Evolutionary conservation across 495 filamentous ascomycete genomes (phyloP).

Genomic region (Cercophora sp.): DNA sequence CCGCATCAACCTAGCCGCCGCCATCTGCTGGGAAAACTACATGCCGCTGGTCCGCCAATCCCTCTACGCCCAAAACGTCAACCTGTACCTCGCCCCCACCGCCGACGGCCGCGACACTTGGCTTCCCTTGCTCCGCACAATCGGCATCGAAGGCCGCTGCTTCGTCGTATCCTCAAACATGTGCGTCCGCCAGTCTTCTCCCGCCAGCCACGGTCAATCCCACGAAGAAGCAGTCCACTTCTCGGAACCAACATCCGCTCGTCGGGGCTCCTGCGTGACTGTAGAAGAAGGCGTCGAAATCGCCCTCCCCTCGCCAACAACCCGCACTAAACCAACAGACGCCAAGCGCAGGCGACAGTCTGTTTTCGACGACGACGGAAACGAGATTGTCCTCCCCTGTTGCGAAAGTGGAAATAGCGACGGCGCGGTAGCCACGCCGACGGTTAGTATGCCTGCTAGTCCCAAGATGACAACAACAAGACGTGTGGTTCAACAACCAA

Average conservation of each 20-base stretch:
- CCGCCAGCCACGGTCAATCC: not conserved
- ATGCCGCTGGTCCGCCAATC: conserved; percentile 76
- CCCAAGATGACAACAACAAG: not conserved
- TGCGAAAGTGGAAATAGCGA: conserved; percentile 1
- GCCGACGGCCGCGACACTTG: conserved; percentile 84
- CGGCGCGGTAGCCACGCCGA: not conserved
- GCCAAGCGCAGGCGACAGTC: conserved; percentile 15
- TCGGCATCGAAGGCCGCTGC: conserved; percentile 74
- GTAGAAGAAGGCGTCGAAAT: conserved; percentile 40
- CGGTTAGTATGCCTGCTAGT: not conserved
- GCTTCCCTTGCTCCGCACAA: conserved; percentile 75
- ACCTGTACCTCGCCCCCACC: conserved; percentile 88
- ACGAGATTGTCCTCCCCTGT: conserved; percentile 40
- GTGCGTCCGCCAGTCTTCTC: conserved; percentile 48
- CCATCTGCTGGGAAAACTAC: conserved; percentile 97
- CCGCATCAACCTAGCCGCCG: conserved; percentile 37
- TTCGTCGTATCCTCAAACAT: conserved; percentile 89
- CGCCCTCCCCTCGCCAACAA: conserved; percentile 23
- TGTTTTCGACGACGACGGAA: conserved; percentile 43
- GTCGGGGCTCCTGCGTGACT: conserved; percentile 31
- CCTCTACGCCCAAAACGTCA: conserved; percentile 87
- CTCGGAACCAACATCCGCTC: not conserved
- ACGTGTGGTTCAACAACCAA: too few relatives aligned
- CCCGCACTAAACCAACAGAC: not conserved
- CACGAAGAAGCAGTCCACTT: not conserved